phyloP scores from a whole-genome alignment of 2,329 filamentous ascomycete species.

The Diplodia scrobiculata region DNA sequence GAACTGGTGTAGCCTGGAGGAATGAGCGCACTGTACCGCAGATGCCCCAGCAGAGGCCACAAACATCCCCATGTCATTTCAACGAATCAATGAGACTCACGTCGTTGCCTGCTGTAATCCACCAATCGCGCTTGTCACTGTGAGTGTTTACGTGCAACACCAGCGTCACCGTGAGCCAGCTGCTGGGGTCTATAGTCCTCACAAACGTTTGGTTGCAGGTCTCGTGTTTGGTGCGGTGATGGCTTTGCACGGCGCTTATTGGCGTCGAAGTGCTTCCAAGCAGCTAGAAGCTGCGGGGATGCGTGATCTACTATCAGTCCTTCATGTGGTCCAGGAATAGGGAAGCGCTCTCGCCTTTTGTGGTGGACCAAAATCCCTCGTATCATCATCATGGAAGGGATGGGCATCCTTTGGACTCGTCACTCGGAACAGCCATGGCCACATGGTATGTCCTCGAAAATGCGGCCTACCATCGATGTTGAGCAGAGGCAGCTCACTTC shows the following conservation, averaged over 20 bases:
- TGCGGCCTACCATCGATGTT: background rate
- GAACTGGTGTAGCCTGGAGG: slow-evolving; percentile 30
- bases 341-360: background rate
- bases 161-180: background rate
- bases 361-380: background rate
- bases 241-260: background rate
- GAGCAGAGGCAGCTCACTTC: background rate
- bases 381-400: background rate
- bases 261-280: background rate
- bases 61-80: background rate
- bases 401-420: no score
- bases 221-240: background rate
- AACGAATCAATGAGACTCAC: background rate
- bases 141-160: background rate
- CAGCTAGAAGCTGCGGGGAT: background rate
- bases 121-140: background rate
- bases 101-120: background rate
- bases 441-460: background rate
- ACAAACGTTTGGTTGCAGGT: background rate
- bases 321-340: background rate
- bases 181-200: background rate
- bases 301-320: background rate
- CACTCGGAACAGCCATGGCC: background rate
- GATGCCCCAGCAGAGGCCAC: background rate
- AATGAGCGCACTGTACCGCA: background rate